These are phyloP conservation scores for Oryza australiensis DNA, from an alignment of 176 grass and related monocot species.

Conservation along the genomic window DNA sequence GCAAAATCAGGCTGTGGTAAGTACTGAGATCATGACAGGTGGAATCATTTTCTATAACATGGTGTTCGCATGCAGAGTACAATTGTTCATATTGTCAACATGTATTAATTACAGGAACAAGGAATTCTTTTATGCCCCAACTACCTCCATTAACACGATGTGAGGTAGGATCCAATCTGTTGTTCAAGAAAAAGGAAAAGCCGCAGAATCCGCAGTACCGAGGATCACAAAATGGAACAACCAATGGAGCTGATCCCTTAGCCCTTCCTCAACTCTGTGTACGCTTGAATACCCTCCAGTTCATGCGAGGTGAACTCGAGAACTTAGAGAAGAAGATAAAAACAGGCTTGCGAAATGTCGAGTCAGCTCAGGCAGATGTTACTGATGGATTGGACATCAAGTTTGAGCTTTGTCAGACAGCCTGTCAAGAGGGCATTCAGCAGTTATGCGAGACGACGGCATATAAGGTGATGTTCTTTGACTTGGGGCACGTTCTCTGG, in stretches of 20 bases:
- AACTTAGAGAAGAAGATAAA: constrained; percentile 93
- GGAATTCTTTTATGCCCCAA: constrained; percentile 74
- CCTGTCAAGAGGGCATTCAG: constrained; percentile 87
- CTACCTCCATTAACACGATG: constrained; percentile 83
- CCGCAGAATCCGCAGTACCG: constrained; percentile 72
- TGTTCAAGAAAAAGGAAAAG: constrained; percentile 91
- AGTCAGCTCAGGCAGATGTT: constrained; percentile 89
- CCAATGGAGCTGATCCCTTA: constrained; percentile 63
- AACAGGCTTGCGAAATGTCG: constrained; percentile 90
- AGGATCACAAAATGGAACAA: constrained; percentile 61
- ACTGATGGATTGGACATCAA: constrained; percentile 85
- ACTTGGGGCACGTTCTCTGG: constrained; percentile 84
- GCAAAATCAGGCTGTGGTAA: constrained; percentile 95
- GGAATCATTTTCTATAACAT: constrained; percentile 24
- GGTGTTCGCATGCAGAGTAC: constrained; percentile 8
- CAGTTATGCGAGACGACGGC: constrained; percentile 88
- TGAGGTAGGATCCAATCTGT: constrained; percentile 88
- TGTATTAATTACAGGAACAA: constrained; percentile 57
- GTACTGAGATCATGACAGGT: constrained; percentile 33
- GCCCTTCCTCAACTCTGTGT: constrained; percentile 82
- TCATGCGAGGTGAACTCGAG: constrained; percentile 74
- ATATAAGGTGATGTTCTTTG: constrained; percentile 85
- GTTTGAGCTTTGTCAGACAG: constrained; percentile 74
- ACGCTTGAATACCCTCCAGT: constrained; percentile 85
- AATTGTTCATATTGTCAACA: background rate